phyloP scores from a whole-genome alignment of 805 yeast species.

The Metschnikowia aberdeeniae region DNA sequence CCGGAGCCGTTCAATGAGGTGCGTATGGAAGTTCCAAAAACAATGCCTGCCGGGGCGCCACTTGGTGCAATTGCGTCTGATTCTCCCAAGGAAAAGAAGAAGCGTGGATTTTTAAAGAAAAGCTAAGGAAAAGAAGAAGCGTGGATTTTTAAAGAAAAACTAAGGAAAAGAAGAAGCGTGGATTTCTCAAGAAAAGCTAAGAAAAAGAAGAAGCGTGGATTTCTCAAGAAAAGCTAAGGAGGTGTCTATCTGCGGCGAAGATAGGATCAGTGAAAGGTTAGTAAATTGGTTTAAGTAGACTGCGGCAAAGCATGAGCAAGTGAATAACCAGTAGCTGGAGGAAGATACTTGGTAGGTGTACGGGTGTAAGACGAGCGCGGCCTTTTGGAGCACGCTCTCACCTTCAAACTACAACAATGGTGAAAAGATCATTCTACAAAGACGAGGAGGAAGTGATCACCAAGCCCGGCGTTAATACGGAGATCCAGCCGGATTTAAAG shows the following conservation, averaged over 20 bases:
- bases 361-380: no score
- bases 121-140: conserved; percentile 25
- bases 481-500: conserved; percentile 34
- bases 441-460: conserved; percentile 48
- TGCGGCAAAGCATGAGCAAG: no score
- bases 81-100: conserved; percentile 23
- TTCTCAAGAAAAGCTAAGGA: conserved; percentile 16
- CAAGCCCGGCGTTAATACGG: conserved; percentile 45
- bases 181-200: conserved; percentile 18
- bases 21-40: conserved; percentile 17
- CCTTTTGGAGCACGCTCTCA: no score
- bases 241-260: no score
- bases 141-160: conserved; percentile 23
- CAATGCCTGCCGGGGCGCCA: conserved; percentile 21
- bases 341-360: no score
- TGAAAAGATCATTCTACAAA: conserved; percentile 45
- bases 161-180: no score
- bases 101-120: conserved; percentile 25
- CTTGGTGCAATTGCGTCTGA: conserved; percentile 25
- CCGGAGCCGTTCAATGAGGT: conserved; percentile 18
- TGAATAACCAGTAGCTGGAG: no score
- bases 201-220: no score
- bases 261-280: no score
- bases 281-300: no score
- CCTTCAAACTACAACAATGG: conserved; percentile 1